Percentiles rank a stretch among this genome's conserved stretches.
Evolutionary conservation across 2,329 filamentous ascomycete species (phyloP).

Genomic region (Scedosporium boydii): DNA sequence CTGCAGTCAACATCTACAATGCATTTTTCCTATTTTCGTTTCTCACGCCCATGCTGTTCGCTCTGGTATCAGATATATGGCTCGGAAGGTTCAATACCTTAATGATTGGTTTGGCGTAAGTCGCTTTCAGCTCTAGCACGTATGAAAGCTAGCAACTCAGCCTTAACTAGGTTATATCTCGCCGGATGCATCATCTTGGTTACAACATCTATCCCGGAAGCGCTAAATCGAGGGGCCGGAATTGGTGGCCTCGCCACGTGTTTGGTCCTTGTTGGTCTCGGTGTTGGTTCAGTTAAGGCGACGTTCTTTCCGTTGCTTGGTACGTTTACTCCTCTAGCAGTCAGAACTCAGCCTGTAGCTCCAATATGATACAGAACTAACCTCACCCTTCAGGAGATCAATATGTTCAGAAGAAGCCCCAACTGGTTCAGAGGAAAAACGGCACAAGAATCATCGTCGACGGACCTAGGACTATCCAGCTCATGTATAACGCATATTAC

Average conservation of each 20-base stretch:
- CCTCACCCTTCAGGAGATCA: background rate
- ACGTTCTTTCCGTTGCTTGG: constrained; percentile 61
- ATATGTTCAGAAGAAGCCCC: background rate
- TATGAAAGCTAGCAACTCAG: background rate
- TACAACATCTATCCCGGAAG: constrained; percentile 14
- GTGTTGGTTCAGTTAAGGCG: constrained; percentile 66
- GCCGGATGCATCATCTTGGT: constrained; percentile 32
- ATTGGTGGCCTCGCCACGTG: constrained; percentile 3
- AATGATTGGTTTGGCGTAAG: constrained; percentile 25
- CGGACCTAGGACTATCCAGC: constrained; percentile 49
- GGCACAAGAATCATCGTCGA: constrained; percentile 58
- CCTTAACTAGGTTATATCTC: background rate
- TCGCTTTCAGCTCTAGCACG: background rate
- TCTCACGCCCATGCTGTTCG: constrained; percentile 47
- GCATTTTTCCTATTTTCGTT: constrained; percentile 37
- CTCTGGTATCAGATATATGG: constrained; percentile 50
- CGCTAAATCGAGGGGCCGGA: constrained; percentile 3
- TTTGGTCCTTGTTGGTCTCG: constrained; percentile 37
- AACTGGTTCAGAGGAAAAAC: constrained; percentile 14
- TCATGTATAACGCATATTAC: constrained; percentile 64
- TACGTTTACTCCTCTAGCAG: constrained; percentile 45
- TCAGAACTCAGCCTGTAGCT: constrained; percentile 29
- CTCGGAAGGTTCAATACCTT: constrained; percentile 54
- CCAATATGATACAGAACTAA: constrained; percentile 17
- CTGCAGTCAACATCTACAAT: constrained; percentile 35